Evolutionary conservation across 768 basidiomycete genomes (phyloP), one percentile per base, ranked within the genome.

Genomic region (Phlegmacium glaucopus): DNA sequence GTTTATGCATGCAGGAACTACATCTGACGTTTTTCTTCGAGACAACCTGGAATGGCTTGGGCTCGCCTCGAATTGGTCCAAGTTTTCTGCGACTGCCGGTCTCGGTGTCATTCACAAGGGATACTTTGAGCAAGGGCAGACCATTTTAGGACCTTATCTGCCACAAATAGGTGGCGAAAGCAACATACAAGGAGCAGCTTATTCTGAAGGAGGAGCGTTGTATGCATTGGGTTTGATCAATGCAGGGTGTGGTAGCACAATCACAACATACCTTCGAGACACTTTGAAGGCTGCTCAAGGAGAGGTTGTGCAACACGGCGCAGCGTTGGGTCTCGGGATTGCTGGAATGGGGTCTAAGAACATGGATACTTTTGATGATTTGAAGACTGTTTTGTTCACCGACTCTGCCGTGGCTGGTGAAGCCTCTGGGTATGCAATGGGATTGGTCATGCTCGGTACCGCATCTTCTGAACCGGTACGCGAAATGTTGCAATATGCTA

Each of bases 81-180:
- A 98, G 61, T 99, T 98, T 70, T 91, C 93, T 4, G 92, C 96
- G 6, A 97, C 96, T 10, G 94, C 96, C 15, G 94, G 90, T 8
- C 81, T 99, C 17, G 96, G 96, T 52, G 90, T 98, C 47, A 97
- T 99, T 53, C 93, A 98, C 72, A 94, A 95, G 61, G 96, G 96
- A 36, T 94, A 94, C 64, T 90, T 92, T 58, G 83, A 93, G 58
- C 87, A 95, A 65, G 94, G 94, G 41, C 86, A 89, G 80, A 83
- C 81, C 39, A 90, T 98, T 44, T 81, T 99, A 18, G 85, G 87
- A 4, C 96, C 96, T 0, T 98, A 98, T 68, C 83, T 98, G 28
- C 96, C 96, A 43, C 79, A 81, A 55, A 75, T 70, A 41, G 83
- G 81, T 41, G 83, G 80, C 9, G 90, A 91, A 57, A 90, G 85